Conservation (phyloP, 2,329 filamentous ascomycete species). For the Lachnellula hyalina region DNA sequence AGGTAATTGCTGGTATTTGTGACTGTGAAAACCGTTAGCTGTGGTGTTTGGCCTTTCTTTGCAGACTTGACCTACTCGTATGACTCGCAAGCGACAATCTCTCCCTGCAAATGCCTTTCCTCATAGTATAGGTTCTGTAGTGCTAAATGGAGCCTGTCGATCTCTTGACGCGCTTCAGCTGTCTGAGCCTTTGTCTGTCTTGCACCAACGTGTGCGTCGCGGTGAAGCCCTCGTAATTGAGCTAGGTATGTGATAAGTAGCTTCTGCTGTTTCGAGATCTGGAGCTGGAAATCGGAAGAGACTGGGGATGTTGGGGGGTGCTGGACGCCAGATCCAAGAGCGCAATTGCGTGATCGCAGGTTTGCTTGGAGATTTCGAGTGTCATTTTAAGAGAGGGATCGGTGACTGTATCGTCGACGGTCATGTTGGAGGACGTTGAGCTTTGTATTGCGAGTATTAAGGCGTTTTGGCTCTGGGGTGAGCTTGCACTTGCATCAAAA, state of each 20-base stretch:
- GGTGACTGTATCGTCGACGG: slow-evolving; percentile 53
- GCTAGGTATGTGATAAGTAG: slow-evolving; percentile 72
- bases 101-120: slow-evolving; percentile 81
- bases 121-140: slow-evolving; percentile 97
- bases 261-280: slow-evolving; percentile 72
- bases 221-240: slow-evolving; percentile 75
- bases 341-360: slow-evolving; percentile 64
- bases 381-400: slow-evolving; percentile 63
- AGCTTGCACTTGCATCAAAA: too few species aligned
- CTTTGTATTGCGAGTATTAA: neutral
- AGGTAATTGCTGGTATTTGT: slow-evolving; percentile 82
- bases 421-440: slow-evolving; percentile 37
- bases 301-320: slow-evolving; percentile 39
- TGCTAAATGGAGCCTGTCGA: slow-evolving; percentile 85
- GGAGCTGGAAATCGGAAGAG: slow-evolving; percentile 46
- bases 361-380: slow-evolving; percentile 65
- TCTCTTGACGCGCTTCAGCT: slow-evolving; percentile 80
- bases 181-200: slow-evolving; percentile 83
- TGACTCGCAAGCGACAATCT: slow-evolving; percentile 84
- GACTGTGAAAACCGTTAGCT: slow-evolving; percentile 44
- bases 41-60: neutral
- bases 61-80: slow-evolving; percentile 75
- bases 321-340: slow-evolving; percentile 60
- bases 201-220: slow-evolving; percentile 72
- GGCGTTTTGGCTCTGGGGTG: too few species aligned